Percentiles rank a stretch among this genome's conserved stretches.
Conservation (phyloP, 331 rosid genomes). For the Phaseolus coccineus region DNA sequence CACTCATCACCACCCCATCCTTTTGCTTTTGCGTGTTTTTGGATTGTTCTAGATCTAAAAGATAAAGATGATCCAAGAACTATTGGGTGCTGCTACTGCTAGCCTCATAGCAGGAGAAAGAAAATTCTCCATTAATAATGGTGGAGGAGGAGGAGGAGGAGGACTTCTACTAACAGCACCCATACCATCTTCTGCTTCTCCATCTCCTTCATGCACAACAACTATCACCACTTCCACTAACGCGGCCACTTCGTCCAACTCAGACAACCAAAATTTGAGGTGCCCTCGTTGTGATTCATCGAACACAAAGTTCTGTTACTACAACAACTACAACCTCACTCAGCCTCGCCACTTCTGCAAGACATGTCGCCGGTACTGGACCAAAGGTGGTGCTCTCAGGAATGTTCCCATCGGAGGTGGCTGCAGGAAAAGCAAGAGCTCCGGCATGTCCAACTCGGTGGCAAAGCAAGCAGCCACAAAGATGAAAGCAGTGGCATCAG, state of each 20-base stretch:
- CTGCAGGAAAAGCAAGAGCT: slow-evolving; percentile 72
- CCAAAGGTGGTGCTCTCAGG: slow-evolving; percentile 88
- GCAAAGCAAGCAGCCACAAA: slow-evolving; percentile 53
- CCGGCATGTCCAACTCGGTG: slow-evolving; percentile 38
- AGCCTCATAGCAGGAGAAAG: slow-evolving; percentile 56
- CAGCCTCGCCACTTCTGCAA: slow-evolving; percentile 98
- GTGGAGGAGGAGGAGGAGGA: slow-evolving; percentile 45
- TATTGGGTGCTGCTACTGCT: slow-evolving; percentile 64
- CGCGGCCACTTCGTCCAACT: slow-evolving; percentile 32
- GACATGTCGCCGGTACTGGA: slow-evolving; percentile 96
- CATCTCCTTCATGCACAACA: slow-evolving; percentile 36
- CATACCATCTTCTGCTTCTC: slow-evolving; percentile 29
- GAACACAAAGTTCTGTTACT: slow-evolving; percentile 92
- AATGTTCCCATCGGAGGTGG: slow-evolving; percentile 92
- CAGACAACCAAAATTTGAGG: slow-evolving; percentile 65
- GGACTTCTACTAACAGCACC: slow-evolving; percentile 42
- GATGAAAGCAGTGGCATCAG: slow-evolving; percentile 62
- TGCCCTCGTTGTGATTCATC: slow-evolving; percentile 89
- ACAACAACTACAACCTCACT: slow-evolving; percentile 95
- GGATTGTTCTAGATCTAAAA: slow-evolving; percentile 71
- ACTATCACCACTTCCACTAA: neutral
- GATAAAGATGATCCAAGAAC: slow-evolving; percentile 78
- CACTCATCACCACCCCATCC: slow-evolving; percentile 46
- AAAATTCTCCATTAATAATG: slow-evolving; percentile 54
- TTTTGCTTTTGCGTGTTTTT: slow-evolving; percentile 65